Evolutionary conservation across 345 rosid genomes (phyloP).

Genomic region (Alliaria petiolata): DNA sequence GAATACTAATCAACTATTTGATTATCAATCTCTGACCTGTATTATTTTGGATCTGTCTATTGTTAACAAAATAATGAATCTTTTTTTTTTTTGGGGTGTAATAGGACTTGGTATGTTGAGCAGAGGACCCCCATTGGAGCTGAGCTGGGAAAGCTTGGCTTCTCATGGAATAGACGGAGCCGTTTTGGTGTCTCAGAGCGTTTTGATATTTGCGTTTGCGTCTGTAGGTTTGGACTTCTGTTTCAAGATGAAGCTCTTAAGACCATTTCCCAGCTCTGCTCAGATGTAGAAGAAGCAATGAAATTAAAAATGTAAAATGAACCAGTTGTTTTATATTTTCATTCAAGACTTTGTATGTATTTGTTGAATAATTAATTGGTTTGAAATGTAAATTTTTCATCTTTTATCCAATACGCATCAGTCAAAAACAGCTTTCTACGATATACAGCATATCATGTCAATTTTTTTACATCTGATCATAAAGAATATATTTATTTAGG

Average conservation of each 20-base stretch:
- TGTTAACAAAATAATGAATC: no score
- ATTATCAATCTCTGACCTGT: slow-evolving; percentile 21
- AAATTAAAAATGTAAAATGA: neutral
- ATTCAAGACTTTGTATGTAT: neutral
- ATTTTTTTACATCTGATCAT: no score
- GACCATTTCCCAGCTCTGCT: slow-evolving; percentile 35
- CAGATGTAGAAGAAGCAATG: neutral
- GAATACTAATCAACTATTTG: slow-evolving; percentile 20
- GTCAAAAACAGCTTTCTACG: no score
- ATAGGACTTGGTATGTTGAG: slow-evolving; percentile 67
- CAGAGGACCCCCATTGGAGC: slow-evolving; percentile 63
- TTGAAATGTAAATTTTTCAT: no score
- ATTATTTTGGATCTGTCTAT: slow-evolving; percentile 19
- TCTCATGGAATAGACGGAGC: slow-evolving; percentile 35
- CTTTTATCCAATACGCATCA: no score
- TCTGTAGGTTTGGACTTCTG: slow-evolving; percentile 28
- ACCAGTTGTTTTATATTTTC: neutral
- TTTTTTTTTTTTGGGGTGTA: neutral
- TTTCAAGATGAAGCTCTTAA: slow-evolving; percentile 23
- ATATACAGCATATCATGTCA: no score
- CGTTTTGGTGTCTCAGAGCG: slow-evolving; percentile 33
- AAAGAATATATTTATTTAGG: no score
- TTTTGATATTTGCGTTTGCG: slow-evolving; percentile 35
- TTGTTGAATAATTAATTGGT: neutral
- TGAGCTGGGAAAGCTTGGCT: slow-evolving; percentile 33